Base-by-base conservation (phyloP, 768 basidiomycete species). In the Clavaria fumosa region DNA sequence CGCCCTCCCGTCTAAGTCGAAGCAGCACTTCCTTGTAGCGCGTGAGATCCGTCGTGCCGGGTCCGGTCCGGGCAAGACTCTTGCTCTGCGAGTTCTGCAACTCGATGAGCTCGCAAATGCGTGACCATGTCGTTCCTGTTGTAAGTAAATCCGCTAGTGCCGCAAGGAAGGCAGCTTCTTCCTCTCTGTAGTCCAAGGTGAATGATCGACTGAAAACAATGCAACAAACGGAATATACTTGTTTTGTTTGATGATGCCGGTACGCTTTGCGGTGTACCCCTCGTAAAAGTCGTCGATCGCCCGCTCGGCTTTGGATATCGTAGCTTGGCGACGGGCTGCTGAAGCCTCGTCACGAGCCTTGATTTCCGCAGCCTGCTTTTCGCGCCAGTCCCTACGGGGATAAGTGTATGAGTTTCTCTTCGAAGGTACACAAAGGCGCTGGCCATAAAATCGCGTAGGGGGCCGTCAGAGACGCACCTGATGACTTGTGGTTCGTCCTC, bases 41-140 rank as follows among this genome's bases (percentile, higher is more conserved):
- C 31, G 75, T 61, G 24, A 97, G 65, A 51, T 99, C 93, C 2
- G 84, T 89, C 24, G 90, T 89, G 4, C 82, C 82, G 7, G 84
- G 62, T 10, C 86, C 86, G 22, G 82, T 72, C 31, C 89, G 73
- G 12, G 90, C 78, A 48, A 88, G 67, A 3, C 90, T 96, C 66
- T 97, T 99, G 66, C 85, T 90, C 58, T 97, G 89, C 38, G 90
- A 95, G 55, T 97, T 96, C 56, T 93, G 75, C 24, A 99, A 68
- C 47, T 91, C 86, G 43, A 95, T 59, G 35, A 77, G 59, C 19
- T 76, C 75, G 53, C 78, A 81, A 51, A 99, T 93, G 24, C 95
- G 80, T 48, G 89, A 76, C 93, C 93, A 99, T 5, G 90, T 93
- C 15, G 93, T 95, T 18, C 93, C 95, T 38, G 70, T 66, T 0